Conservation (phyloP, 768 basidiomycete genomes). For the Leucogyrophana mollusca region DNA sequence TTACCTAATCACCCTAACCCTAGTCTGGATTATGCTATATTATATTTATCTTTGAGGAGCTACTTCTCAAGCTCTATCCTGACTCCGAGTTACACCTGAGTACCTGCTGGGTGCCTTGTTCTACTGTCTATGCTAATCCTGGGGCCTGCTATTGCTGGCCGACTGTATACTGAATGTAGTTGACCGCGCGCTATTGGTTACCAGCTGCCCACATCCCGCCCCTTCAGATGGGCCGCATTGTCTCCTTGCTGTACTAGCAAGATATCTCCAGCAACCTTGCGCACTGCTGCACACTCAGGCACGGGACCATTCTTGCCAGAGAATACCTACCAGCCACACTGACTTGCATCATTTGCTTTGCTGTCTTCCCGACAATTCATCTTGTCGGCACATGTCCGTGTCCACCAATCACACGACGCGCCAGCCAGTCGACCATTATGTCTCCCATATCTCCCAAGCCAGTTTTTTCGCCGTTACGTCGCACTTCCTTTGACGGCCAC, state of each 20-base stretch:
- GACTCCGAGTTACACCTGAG: constrained; percentile 9
- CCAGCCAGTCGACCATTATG: neutral
- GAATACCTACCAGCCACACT: too few species aligned
- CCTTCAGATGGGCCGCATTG: too few species aligned
- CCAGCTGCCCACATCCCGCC: too few species aligned
- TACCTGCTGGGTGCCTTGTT: neutral
- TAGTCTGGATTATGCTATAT: neutral
- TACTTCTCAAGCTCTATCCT: neutral
- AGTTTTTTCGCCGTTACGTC: neutral
- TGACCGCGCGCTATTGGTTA: neutral
- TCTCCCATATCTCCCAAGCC: neutral
- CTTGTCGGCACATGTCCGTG: constrained; percentile 1
- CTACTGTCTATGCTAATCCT: neutral
- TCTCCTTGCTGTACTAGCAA: constrained; percentile 4
- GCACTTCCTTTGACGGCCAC: too few species aligned
- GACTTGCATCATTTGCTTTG: too few species aligned
- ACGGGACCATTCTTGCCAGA: too few species aligned
- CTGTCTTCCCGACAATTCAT: constrained; percentile 9
- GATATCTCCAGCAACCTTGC: too few species aligned
- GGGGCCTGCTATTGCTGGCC: too few species aligned
- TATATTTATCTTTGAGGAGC: neutral
- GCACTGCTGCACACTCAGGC: too few species aligned
- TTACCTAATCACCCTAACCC: constrained; percentile 25
- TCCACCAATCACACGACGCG: constrained; percentile 1
- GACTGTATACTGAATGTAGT: neutral